Evolutionary conservation across 805 yeast species (phyloP).

Genomic region (Kuraishia floccosa): DNA sequence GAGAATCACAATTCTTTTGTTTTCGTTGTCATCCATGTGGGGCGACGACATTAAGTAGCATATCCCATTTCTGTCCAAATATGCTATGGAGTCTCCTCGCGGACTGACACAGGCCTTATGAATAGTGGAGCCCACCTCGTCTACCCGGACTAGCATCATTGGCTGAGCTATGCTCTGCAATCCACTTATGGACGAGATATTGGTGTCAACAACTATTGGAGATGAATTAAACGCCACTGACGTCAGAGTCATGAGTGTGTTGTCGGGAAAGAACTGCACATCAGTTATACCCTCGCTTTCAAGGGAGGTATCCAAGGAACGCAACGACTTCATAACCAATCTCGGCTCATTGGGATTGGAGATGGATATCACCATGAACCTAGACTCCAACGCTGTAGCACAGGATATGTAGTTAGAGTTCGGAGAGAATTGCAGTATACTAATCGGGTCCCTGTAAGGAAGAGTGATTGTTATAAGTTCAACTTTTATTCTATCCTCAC

Average conservation of each 20-base stretch:
- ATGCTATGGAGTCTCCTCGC: constrained; percentile 76
- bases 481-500: constrained; percentile 15
- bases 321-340: constrained; percentile 53
- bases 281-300: constrained; percentile 90
- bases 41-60: constrained; percentile 61
- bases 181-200: constrained; percentile 30
- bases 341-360: constrained; percentile 53
- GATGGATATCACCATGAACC: constrained; percentile 68
- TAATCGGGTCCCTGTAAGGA: constrained; percentile 82
- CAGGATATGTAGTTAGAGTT: constrained; percentile 65
- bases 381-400: constrained; percentile 65
- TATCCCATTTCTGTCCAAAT: constrained; percentile 67
- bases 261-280: constrained; percentile 59
- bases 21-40: constrained; percentile 39
- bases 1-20: constrained; percentile 50
- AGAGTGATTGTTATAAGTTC: constrained; percentile 64
- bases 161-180: constrained; percentile 44
- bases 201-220: constrained; percentile 58
- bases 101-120: constrained; percentile 73
- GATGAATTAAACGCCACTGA: constrained; percentile 55
- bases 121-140: constrained; percentile 73
- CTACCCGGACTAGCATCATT: constrained; percentile 46
- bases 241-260: constrained; percentile 38
- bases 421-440: constrained; percentile 59
- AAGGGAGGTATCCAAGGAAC: constrained; percentile 51